These are phyloP conservation scores for Aureobasidium sp. DNA, from an alignment of 2,329 filamentous ascomycete species.

Conservation along the genomic window DNA sequence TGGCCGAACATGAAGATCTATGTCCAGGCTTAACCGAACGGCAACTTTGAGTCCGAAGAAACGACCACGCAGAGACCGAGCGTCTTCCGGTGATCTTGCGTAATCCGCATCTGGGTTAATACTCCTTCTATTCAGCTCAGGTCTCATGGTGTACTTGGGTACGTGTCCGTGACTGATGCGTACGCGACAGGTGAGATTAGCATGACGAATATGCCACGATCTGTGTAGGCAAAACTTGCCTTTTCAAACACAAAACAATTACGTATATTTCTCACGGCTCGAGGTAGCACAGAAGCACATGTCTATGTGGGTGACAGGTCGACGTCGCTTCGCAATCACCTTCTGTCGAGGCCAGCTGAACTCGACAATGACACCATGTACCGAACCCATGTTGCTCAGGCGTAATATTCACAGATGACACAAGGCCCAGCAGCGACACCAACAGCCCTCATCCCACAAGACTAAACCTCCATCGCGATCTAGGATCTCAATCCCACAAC, in stretches of 20 bases:
- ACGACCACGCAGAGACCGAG: background rate
- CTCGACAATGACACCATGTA: background rate
- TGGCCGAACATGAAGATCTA: background rate
- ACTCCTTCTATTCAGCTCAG: background rate
- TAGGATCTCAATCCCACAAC: too few relatives aligned
- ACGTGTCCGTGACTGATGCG: background rate
- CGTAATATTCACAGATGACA: background rate
- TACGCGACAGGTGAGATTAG: background rate
- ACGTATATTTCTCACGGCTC: background rate
- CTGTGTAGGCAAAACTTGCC: background rate
- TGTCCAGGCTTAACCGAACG: background rate
- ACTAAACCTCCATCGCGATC: background rate
- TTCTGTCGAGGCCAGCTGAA: background rate
- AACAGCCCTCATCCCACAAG: background rate
- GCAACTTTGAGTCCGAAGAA: background rate
- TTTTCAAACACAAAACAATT: background rate
- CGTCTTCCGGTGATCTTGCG: too few relatives aligned
- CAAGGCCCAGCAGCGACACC: background rate
- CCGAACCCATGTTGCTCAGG: background rate
- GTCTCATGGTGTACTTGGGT: background rate
- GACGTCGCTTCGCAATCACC: background rate
- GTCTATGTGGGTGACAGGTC: background rate
- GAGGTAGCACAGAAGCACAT: constrained; percentile 4
- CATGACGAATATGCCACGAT: background rate
- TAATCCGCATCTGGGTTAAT: background rate